Base-by-base conservation (phyloP, 2,329 filamentous ascomycete genomes). In the Apiospora kogelbergensis region DNA sequence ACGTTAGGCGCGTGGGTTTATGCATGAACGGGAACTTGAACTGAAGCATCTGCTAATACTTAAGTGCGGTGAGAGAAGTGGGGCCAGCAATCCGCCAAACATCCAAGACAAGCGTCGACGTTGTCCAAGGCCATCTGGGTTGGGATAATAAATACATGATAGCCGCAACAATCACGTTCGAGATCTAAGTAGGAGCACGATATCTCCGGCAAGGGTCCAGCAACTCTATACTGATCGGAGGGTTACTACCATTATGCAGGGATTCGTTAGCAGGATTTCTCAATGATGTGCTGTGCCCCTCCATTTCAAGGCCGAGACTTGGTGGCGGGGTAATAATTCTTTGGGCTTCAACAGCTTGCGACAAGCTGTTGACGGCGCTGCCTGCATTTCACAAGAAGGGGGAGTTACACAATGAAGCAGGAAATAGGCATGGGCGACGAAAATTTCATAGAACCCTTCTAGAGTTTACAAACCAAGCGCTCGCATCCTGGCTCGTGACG, bases 251-350 rank as follows among this genome's bases (percentile, higher is more conserved):
- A 42, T 15, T 15, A 42, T 37, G 53, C 30, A 60, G 53, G 53
- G 53, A n/a, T 60, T 30, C 30, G 10, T n/a, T 11, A 10, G 53
- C 53, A 37, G n/a, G 30, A 60, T 60, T 60, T 37, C 20, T 13
- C 20, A 37, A 57, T 53, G 24, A 53, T 57, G 30, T 60, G 53
- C 53, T 57, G 30, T 60, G 53, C 53, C 53, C 53, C 53, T 37
- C 53, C 53, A 60, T 60, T n/a, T 20, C 53, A 60, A 60, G 20
- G 20, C 53, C 53, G 30, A 60, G 6, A 15, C 5, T 44, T 45
- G 42, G 53, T 60, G 53, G 53, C 53, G 53, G 53, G 53, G 53
- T 60, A 60, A 60, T 60, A 60, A 60, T 33, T 60, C 53, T 60
- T 60, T n/a, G 30, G 53, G 30, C 53, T n/a, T 37, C 30, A 60